Conservation (phyloP, 164 flowering plant genomes). For the Nymphaea thermarum region DNA sequence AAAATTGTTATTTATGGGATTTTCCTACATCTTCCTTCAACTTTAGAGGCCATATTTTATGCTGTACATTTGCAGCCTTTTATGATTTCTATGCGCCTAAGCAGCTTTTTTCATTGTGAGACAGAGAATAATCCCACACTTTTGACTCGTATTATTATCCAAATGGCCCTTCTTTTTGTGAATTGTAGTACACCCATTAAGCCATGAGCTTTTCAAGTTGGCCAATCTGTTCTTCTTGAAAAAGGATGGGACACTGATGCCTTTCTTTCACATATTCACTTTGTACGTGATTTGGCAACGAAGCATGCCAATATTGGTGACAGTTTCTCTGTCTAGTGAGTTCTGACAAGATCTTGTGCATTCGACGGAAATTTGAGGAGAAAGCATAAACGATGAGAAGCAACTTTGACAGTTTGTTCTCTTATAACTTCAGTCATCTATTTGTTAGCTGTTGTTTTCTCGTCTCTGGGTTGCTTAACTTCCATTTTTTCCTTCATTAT, state of each 20-base stretch:
- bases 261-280: not conserved
- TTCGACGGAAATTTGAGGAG: not conserved
- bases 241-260: not conserved
- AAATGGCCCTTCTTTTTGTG: slow-evolving; percentile 10
- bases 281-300: not conserved
- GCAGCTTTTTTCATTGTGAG: slow-evolving; percentile 20
- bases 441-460: no score
- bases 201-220: not conserved
- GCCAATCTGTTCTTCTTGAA: not conserved
- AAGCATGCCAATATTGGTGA: not conserved
- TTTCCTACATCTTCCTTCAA: slow-evolving; percentile 9
- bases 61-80: slow-evolving; percentile 18
- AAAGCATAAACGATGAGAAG: not conserved
- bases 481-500: no score
- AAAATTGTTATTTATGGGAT: slow-evolving; percentile 9
- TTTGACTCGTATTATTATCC: slow-evolving; percentile 17
- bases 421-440: no score
- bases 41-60: slow-evolving; percentile 6
- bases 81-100: slow-evolving; percentile 10
- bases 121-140: slow-evolving; percentile 22
- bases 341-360: not conserved
- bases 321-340: no score
- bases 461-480: no score
- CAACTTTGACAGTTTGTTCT: no score
- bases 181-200: not conserved